Evolutionary conservation across 768 basidiomycete species (phyloP).

Genomic region (Aureoboletus auriporus): DNA sequence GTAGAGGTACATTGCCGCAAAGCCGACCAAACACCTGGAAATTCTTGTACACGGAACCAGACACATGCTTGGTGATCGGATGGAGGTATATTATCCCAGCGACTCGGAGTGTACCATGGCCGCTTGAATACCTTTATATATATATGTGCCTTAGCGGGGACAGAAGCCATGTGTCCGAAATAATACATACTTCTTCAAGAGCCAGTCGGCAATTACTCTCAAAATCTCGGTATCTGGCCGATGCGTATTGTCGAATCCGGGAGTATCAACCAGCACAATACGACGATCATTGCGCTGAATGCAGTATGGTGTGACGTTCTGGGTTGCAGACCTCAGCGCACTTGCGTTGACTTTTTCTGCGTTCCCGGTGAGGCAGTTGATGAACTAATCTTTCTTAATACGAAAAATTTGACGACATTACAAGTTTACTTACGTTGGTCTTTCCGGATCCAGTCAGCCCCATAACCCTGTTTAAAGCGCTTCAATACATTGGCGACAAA

Average conservation of each 20-base stretch:
- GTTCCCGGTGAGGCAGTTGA: slow-evolving; percentile 11
- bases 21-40: slow-evolving; percentile 32
- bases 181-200: slow-evolving; percentile 12
- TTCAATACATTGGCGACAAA: not conserved
- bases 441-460: slow-evolving; percentile 25
- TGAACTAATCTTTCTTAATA: slow-evolving; percentile 3
- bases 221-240: slow-evolving; percentile 11
- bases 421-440: slow-evolving; percentile 10
- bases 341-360: not conserved
- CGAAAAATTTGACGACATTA: not conserved
- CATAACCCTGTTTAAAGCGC: slow-evolving; percentile 18
- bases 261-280: slow-evolving; percentile 19
- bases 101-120: slow-evolving; percentile 4
- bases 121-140: slow-evolving; percentile 6
- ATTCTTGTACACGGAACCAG: slow-evolving; percentile 27
- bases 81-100: slow-evolving; percentile 33
- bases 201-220: slow-evolving; percentile 12
- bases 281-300: not conserved
- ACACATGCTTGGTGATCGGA: slow-evolving; percentile 32
- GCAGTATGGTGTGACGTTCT: slow-evolving; percentile 1
- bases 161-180: not conserved
- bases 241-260: slow-evolving; percentile 20
- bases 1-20: slow-evolving; percentile 30
- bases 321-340: slow-evolving; percentile 11
- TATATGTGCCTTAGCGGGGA: not conserved